These are phyloP conservation scores for Hygrophorus russula DNA, from an alignment of 768 basidiomycete species.

Conservation along the genomic window DNA sequence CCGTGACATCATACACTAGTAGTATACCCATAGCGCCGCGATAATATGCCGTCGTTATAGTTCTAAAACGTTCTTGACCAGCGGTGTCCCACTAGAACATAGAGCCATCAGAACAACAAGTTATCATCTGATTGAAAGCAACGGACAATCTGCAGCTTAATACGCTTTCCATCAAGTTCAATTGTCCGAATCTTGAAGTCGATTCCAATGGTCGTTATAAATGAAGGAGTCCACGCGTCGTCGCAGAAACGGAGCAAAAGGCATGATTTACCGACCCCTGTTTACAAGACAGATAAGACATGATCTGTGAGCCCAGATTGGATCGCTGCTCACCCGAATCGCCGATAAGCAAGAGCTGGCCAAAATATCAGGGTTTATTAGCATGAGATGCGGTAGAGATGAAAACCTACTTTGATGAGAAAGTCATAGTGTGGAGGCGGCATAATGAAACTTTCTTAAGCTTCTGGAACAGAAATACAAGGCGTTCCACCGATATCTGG, in stretches of 20 bases:
- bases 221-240: conserved; percentile 98
- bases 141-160: conserved; percentile 97
- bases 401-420: conserved; percentile 66
- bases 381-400: background rate
- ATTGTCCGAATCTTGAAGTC: conserved; percentile 99
- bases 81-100: conserved; percentile 89
- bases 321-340: conserved; percentile 65
- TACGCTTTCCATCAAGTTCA: conserved; percentile 94
- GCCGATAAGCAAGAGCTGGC: conserved; percentile 86
- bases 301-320: conserved; percentile 6
- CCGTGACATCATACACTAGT: conserved; percentile 96
- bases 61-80: conserved; percentile 96
- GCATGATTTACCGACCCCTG: conserved; percentile 95
- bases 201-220: conserved; percentile 98
- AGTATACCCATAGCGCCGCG: conserved; percentile 98
- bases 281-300: conserved; percentile 2
- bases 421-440: conserved; percentile 96
- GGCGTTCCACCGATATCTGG: background rate
- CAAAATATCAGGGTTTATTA: conserved; percentile 8
- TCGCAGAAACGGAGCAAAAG: conserved; percentile 95
- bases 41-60: conserved; percentile 98
- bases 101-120: background rate
- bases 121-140: conserved; percentile 1
- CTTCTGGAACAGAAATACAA: conserved; percentile 6
- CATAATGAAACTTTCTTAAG: conserved; percentile 32